Base-by-base conservation (phyloP, 2,329 filamentous ascomycete genomes). In the Aspergillus sp. region DNA sequence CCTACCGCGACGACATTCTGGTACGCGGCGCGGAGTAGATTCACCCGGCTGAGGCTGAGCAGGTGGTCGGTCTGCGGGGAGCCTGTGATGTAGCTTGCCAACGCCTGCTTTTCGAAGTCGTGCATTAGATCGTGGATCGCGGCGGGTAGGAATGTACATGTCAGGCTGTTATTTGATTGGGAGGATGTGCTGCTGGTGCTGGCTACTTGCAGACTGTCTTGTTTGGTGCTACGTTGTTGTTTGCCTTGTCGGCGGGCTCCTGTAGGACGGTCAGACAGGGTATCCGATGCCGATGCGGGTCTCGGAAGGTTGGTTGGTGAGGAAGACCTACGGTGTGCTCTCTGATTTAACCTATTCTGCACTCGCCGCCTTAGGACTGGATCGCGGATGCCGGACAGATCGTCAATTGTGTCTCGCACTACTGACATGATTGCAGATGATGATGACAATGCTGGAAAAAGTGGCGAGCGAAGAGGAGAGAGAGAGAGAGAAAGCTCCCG, bases 21-120 rank as follows among this genome's bases (percentile, higher is more conserved):
- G 30, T 63, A 65, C 46, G 74, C 63, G 2, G 69, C 72, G 4
- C 62, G 68, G n/a, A 72, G 70, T 1, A 74, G 65, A 31, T 74
- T 74, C 22, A 70, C 61, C 43, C 67, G 65, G 22, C 67, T 66
- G 15, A 71, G 59, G n/a, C 59, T 66, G 30, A 74, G 58, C 13
- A 74, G 64, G 34, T 72, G 72, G 54, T 74, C 71, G 28, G 48
- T 53, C 43, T 65, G 57, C 1, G 67, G 66, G 3, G 62, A 58
- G n/a, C 60, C 59, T 6, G 7, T 30, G 2, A 60, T 47, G 38
- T 63, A 69, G 48, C 61, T 25, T 7, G 22, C 30, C 15, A n/a
- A 6, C 1, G 50, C 15, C n/a, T 22, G n/a, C 2, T 11, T 4
- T 38, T 31, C 30, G 9, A 31, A 13, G 23, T 53, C 31, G 31